A percentile compares a stretch with the other conserved stretches of the same genome.
These are phyloP conservation scores for Aspergillus campestris DNA, from an alignment of 495 filamentous ascomycete species.

Conservation along the genomic window DNA sequence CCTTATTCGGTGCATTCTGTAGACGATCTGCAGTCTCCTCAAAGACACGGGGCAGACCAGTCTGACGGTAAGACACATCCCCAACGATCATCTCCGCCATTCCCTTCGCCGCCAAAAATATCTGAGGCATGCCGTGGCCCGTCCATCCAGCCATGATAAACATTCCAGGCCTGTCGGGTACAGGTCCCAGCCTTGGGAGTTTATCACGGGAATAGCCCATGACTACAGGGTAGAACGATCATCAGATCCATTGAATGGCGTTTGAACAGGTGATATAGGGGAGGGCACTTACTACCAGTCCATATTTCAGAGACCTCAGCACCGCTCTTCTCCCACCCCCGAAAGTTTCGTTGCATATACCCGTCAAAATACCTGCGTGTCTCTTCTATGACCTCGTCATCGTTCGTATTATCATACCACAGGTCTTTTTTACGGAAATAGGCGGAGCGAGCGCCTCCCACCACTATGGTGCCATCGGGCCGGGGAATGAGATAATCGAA, in stretches of 20 bases:
- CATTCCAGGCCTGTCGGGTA: constrained; percentile 35
- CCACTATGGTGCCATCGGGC: constrained; percentile 65
- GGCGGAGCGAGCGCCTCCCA: constrained; percentile 48
- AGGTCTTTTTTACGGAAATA: constrained; percentile 42
- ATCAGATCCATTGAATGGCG: neutral
- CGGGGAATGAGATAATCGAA: constrained; percentile 55
- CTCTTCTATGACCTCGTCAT: constrained; percentile 49
- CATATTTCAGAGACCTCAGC: constrained; percentile 39
- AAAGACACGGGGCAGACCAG: constrained; percentile 29
- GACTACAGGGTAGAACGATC: constrained; percentile 13
- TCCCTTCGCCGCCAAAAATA: constrained; percentile 35
- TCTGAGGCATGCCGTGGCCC: constrained; percentile 49
- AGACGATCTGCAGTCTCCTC: constrained; percentile 26
- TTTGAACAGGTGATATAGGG: neutral
- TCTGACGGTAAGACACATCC: constrained; percentile 27
- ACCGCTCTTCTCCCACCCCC: constrained; percentile 38
- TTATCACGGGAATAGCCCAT: constrained; percentile 40
- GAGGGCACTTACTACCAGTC: constrained; percentile 33
- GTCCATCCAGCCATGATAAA: constrained; percentile 47
- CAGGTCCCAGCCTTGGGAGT: constrained; percentile 40
- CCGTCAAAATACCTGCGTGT: constrained; percentile 48
- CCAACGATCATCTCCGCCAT: constrained; percentile 38
- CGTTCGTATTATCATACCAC: constrained; percentile 45
- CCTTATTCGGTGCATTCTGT: constrained; percentile 5
- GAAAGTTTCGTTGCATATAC: constrained; percentile 43